Evolutionary conservation across 352 stramenopile genomes (phyloP).

Genomic region (Globisporangium carolinianum): DNA sequence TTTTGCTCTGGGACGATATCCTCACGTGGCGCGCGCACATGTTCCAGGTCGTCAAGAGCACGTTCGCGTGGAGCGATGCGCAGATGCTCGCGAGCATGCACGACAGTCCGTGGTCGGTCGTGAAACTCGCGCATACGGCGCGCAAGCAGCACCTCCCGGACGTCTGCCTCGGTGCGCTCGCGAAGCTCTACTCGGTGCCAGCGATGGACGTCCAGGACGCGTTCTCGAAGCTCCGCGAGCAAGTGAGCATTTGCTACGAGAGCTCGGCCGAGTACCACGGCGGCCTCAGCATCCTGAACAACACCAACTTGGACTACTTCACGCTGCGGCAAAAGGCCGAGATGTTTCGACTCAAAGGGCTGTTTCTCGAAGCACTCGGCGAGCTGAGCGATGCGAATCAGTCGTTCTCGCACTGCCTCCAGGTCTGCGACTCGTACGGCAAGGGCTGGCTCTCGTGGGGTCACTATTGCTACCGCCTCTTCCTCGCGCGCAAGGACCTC

Average conservation of each 20-base stretch:
- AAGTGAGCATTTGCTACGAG: constrained; percentile 91
- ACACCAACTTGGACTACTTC: constrained; percentile 92
- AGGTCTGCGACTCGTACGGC: constrained; percentile 89
- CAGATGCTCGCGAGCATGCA: constrained; percentile 88
- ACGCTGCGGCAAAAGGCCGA: constrained; percentile 88
- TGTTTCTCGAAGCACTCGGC: constrained; percentile 86
- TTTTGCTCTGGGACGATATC: constrained; percentile 91
- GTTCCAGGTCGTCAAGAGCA: constrained; percentile 88
- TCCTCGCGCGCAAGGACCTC: constrained; percentile 67
- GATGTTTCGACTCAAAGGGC: constrained; percentile 88
- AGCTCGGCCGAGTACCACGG: constrained; percentile 81
- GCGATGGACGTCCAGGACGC: constrained; percentile 92
- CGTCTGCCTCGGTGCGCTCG: constrained; percentile 79
- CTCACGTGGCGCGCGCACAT: constrained; percentile 92
- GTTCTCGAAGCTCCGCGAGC: constrained; percentile 89
- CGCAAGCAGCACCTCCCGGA: constrained; percentile 88
- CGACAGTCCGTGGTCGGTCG: constrained; percentile 90
- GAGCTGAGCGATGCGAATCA: constrained; percentile 78
- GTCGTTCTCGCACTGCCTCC: constrained; percentile 87
- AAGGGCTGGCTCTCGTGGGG: constrained; percentile 95
- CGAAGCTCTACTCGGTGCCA: constrained; percentile 82
- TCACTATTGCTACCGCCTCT: constrained; percentile 88
- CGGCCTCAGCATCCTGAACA: constrained; percentile 90
- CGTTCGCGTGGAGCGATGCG: constrained; percentile 84
- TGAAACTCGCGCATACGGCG: constrained; percentile 87